phyloP scores from a whole-genome alignment of 2,329 filamentous ascomycete genomes.

The Microdochium bolleyi region DNA sequence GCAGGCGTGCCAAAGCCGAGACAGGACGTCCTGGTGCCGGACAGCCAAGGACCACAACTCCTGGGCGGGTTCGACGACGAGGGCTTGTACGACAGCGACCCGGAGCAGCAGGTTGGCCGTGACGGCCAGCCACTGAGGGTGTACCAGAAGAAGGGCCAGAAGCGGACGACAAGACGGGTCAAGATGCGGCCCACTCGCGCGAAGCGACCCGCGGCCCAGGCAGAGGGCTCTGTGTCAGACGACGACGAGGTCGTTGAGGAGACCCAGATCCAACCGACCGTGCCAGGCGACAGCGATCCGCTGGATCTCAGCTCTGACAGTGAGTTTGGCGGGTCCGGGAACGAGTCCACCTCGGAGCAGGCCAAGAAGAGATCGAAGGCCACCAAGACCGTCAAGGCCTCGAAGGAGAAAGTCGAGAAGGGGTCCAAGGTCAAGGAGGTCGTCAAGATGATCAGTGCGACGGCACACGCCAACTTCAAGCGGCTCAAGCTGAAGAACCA shows the following conservation, averaged over 20 bases:
- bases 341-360: constrained; percentile 13
- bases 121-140: constrained; percentile 51
- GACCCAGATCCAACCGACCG: constrained; percentile 23
- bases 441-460: constrained; percentile 52
- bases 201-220: constrained; percentile 34
- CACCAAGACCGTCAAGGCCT: constrained; percentile 11
- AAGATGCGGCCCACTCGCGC: constrained; percentile 52
- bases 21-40: constrained; percentile 31
- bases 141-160: constrained; percentile 80
- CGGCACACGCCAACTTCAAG: constrained; percentile 61
- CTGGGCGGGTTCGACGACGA: constrained; percentile 60
- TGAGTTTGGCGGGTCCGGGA: constrained; percentile 20
- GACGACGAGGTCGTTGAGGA: constrained; percentile 29
- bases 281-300: constrained; percentile 18
- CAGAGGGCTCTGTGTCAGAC: constrained; percentile 18
- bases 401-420: constrained; percentile 12
- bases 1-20: constrained; percentile 5
- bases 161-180: constrained; percentile 63
- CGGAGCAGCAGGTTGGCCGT: constrained; percentile 40
- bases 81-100: constrained; percentile 45
- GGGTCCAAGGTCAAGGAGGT: constrained; percentile 37
- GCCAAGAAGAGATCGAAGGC: constrained; percentile 17
- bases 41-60: constrained; percentile 35
- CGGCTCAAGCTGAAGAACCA: constrained; percentile 54
- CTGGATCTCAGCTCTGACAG: constrained; percentile 28